A percentile compares a stretch with the other conserved stretches of the same genome.
phyloP scores from a whole-genome alignment of 805 yeast species.

The Candida anglica region DNA sequence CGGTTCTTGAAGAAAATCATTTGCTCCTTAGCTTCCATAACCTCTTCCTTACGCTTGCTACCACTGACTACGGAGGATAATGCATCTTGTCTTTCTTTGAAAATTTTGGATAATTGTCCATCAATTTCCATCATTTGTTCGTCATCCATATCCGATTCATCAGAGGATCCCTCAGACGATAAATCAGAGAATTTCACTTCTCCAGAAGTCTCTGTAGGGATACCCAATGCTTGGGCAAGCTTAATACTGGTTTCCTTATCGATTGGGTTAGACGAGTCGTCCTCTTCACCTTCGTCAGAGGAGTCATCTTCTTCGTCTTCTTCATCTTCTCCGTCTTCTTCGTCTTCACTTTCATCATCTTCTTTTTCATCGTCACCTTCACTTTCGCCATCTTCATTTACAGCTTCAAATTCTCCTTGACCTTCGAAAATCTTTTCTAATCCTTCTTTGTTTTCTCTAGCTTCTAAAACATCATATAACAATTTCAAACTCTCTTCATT shows the following conservation, averaged over 20 bases:
- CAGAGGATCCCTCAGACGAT: constrained; percentile 45
- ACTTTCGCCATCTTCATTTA: constrained; percentile 17
- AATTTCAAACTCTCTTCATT: constrained; percentile 30
- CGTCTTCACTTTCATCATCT: constrained; percentile 19
- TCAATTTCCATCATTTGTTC: constrained; percentile 96
- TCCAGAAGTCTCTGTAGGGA: constrained; percentile 44
- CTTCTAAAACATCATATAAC: constrained; percentile 31
- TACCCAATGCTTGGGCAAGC: constrained; percentile 67
- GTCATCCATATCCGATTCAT: constrained; percentile 79
- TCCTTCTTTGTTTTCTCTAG: constrained; percentile 81
- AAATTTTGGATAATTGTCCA: constrained; percentile 74
- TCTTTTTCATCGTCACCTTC: constrained; percentile 27
- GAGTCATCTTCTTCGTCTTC: constrained; percentile 14
- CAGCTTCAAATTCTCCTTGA: constrained; percentile 33
- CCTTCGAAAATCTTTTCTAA: constrained; percentile 71
- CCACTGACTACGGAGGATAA: constrained; percentile 49
- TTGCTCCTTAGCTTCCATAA: constrained; percentile 73
- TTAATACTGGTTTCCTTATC: constrained; percentile 54
- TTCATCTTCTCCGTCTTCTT: constrained; percentile 20
- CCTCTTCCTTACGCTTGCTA: constrained; percentile 66
- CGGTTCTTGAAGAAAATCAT: constrained; percentile 76
- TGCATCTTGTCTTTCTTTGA: constrained; percentile 75
- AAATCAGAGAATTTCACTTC: constrained; percentile 42
- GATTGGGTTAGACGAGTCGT: constrained; percentile 10
- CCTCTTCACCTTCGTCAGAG: constrained; percentile 9